Evolutionary conservation across 106 monocot genomes (phyloP).

Genomic region (Dendrobium nobile): DNA sequence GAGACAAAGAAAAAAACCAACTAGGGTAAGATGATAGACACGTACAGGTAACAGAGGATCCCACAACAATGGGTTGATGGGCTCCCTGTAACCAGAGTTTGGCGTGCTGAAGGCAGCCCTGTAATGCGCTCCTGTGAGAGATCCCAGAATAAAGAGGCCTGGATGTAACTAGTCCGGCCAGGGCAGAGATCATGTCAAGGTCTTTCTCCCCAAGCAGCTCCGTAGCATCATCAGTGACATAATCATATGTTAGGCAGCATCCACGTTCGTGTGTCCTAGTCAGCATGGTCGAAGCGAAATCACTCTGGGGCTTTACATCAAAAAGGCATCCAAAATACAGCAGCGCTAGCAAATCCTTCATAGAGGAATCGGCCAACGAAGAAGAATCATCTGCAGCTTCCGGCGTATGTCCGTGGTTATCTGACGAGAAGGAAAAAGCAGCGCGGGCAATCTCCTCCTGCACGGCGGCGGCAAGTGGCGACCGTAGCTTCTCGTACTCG

Average conservation of each 20-base stretch:
- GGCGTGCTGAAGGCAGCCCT: constrained; percentile 55
- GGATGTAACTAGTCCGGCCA: constrained; percentile 44
- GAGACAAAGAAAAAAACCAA: neutral
- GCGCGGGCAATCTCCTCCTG: constrained; percentile 50
- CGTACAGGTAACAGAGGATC: constrained; percentile 55
- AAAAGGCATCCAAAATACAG: constrained; percentile 79
- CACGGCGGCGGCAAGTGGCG: constrained; percentile 54
- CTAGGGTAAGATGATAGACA: neutral
- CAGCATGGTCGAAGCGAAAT: constrained; percentile 75
- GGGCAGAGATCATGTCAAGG: constrained; percentile 54
- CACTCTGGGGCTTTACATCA: constrained; percentile 68
- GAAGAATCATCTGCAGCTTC: neutral
- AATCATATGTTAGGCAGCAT: constrained; percentile 88
- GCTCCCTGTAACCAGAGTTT: constrained; percentile 50
- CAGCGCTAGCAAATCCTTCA: constrained; percentile 65
- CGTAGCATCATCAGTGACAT: constrained; percentile 75
- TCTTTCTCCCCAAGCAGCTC: constrained; percentile 68
- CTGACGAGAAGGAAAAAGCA: neutral
- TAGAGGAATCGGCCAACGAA: neutral
- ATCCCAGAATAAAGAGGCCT: constrained; percentile 40
- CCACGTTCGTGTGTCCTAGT: constrained; percentile 69
- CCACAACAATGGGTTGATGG: constrained; percentile 42
- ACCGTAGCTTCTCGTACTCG: constrained; percentile 77
- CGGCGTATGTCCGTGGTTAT: neutral
- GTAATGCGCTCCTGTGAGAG: constrained; percentile 66